These are phyloP conservation scores for Terana coerulea DNA, from an alignment of 768 basidiomycete species.

Conservation along the genomic window DNA sequence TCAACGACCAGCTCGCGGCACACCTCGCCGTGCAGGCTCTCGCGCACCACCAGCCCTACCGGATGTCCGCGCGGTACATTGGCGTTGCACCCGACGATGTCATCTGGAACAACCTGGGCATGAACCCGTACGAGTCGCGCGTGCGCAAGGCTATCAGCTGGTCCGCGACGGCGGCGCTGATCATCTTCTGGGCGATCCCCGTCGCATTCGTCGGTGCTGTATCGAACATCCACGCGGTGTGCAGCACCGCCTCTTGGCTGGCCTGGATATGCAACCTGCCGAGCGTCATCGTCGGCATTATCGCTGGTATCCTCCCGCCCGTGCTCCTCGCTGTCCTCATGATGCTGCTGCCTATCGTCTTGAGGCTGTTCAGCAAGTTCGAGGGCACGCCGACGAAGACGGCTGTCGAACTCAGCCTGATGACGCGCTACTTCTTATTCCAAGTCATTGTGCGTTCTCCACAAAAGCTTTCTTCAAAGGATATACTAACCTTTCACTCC, in stretches of 20 bases:
- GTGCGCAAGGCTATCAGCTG: conserved; percentile 47
- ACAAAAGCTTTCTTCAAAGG: conserved; percentile 26
- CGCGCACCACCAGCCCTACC: conserved; percentile 72
- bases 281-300: conserved; percentile 64
- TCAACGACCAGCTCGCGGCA: conserved; percentile 86
- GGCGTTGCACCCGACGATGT: conserved; percentile 78
- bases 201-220: conserved; percentile 68
- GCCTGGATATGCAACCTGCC: conserved; percentile 78
- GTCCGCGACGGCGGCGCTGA: conserved; percentile 63
- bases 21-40: conserved; percentile 76
- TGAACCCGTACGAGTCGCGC: conserved; percentile 74
- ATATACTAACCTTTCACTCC: conserved; percentile 16
- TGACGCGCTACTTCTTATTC: conserved; percentile 88
- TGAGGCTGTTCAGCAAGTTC: conserved; percentile 72
- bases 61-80: conserved; percentile 68
- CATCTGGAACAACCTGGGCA: conserved; percentile 80
- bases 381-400: conserved; percentile 88
- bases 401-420: conserved; percentile 65
- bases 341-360: conserved; percentile 78
- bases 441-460: conserved; percentile 61
- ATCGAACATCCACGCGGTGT: conserved; percentile 72
- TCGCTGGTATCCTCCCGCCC: conserved; percentile 83
- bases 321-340: conserved; percentile 85
- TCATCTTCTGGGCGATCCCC: conserved; percentile 5
- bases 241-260: conserved; percentile 58